Conservation (phyloP, 768 basidiomycete species). For the Macrocybe gigantea region DNA sequence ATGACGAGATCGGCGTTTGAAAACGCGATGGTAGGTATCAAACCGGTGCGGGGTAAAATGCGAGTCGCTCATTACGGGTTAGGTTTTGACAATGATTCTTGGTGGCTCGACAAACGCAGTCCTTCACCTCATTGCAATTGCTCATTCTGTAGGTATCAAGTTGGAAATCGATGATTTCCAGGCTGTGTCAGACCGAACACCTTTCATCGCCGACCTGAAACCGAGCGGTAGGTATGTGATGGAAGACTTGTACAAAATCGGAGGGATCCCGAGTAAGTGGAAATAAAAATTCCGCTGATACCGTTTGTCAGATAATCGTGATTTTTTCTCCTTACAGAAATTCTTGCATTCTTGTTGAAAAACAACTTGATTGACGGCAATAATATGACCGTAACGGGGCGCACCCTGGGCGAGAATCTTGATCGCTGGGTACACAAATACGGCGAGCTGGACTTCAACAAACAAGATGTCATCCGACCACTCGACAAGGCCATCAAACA, state of each 20-base stretch:
- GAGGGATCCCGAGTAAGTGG: conserved; percentile 87
- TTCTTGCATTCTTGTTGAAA: conserved; percentile 81
- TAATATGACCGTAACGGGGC: conserved; percentile 87
- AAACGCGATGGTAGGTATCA: conserved; percentile 80
- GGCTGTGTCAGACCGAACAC: conserved; percentile 82
- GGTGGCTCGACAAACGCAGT: conserved; percentile 99
- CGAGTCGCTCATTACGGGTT: conserved; percentile 4
- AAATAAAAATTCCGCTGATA: no score
- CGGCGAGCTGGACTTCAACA: conserved; percentile 59
- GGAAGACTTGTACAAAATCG: conserved; percentile 94
- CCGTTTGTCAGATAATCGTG: no score
- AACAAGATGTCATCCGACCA: conserved; percentile 85
- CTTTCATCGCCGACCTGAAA: conserved; percentile 95
- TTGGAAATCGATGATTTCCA: conserved; percentile 93
- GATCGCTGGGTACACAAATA: conserved; percentile 81
- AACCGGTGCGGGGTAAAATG: conserved; percentile 1
- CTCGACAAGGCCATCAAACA: conserved; percentile 83
- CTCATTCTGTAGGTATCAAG: conserved; percentile 89
- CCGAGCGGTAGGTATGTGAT: conserved; percentile 98
- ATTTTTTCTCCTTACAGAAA: conserved; percentile 41
- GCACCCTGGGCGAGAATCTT: conserved; percentile 86
- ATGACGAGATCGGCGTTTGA: conserved; percentile 97
- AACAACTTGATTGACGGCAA: conserved; percentile 87
- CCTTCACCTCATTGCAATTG: conserved; percentile 93
- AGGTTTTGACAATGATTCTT: conserved; percentile 95